Base-by-base conservation (phyloP, 495 filamentous ascomycete species). In the Penicillium antarcticum region DNA sequence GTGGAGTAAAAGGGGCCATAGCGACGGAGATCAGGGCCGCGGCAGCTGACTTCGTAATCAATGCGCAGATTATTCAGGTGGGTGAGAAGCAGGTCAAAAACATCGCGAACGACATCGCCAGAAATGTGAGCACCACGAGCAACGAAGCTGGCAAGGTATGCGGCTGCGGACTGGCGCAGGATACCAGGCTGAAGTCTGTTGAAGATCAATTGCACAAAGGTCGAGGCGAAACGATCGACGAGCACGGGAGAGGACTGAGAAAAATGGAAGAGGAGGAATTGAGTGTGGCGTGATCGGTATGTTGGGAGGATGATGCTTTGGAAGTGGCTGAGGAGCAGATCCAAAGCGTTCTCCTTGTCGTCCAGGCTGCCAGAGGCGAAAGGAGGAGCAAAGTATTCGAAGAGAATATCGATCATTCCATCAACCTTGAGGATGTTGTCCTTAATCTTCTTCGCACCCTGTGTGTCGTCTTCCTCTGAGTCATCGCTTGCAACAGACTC, bases 231-330 rank as follows among this genome's bases (percentile, higher is more conserved):
- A 45, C 81, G 78, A 54, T 92, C 87, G 12, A 88, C 83, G 23
- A 96, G 81, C 33, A 72, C 71, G 2, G 87, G 83, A 0, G 87
- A 88, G 32, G 74, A 75, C 63, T 97, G 89, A 13, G 87, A 86
- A 60, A 95, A 95, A 69, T 95, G 92, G 74, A 98, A 98, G 34
- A 97, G 81, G 4, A 96, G 80, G 60, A 95, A 95, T 63, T 95
- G 89, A 0, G 88, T 85, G 68, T 94, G 89, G 37, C 92, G 86
- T 17, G 87, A 91, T 36, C 85, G 86, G 65, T 91, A 87, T 18
- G 90, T 94, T 16, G 92, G 91, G 13, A 97, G 79, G 51, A 99
- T 91, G 52, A 87, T 88, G 50, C 77, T 87, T 35, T 82, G 73
- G 61, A 99, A 97, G 62, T 92, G 88, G 42, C 82, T 80, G 36